Percentiles rank a stretch among this genome's conserved stretches.
Conservation (phyloP, 257 asterid species). For the Plantago major region DNA sequence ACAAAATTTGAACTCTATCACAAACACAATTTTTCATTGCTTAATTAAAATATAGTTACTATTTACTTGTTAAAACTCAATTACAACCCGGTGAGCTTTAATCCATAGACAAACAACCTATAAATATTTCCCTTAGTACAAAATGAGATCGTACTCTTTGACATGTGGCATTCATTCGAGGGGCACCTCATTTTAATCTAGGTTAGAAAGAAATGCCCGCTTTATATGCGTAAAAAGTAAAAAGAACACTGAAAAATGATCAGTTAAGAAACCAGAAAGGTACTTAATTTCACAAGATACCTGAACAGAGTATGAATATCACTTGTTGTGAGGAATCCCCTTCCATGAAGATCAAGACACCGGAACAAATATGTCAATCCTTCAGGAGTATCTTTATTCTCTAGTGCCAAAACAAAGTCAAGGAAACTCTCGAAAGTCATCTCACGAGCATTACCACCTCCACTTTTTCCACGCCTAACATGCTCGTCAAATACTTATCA, state of each 20-base stretch:
- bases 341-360: constrained; percentile 90
- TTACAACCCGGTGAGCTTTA: too few species aligned
- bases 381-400: constrained; percentile 95
- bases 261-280: not conserved
- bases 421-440: constrained; percentile 97
- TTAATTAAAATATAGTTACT: too few species aligned
- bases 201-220: too few species aligned
- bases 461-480: constrained; percentile 85
- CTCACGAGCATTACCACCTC: constrained; percentile 87
- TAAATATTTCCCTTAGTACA: constrained; percentile 23
- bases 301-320: constrained; percentile 94
- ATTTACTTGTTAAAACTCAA: too few species aligned
- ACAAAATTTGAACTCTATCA: too few species aligned
- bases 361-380: constrained; percentile 87
- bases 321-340: constrained; percentile 91
- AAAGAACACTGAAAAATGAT: not conserved
- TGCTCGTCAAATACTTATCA: constrained; percentile 88
- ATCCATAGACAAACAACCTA: too few species aligned
- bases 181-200: not conserved
- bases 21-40: too few species aligned
- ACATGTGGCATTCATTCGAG: too few species aligned
- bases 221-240: not conserved
- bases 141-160: too few species aligned
- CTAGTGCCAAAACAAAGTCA: constrained; percentile 89
- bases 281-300: constrained; percentile 27